Evolutionary conservation across 176 grass and related monocot species (phyloP).

Genomic region (Paspalum vaginatum): DNA sequence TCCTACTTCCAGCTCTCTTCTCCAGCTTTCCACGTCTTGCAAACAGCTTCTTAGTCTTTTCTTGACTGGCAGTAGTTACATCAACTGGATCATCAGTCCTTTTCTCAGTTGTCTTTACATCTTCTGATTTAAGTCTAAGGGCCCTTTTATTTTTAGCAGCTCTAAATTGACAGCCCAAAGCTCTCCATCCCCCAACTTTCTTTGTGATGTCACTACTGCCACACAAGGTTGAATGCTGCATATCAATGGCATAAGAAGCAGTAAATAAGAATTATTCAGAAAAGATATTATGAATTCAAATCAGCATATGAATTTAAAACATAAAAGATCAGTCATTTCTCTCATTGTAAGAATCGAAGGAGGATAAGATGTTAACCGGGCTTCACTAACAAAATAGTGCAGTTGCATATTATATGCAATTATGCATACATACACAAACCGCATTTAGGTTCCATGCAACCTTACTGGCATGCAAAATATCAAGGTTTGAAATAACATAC

Average conservation of each 20-base stretch:
- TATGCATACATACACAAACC: slow-evolving; percentile 26
- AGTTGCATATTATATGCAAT: neutral
- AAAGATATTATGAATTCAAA: neutral
- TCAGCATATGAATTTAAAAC: slow-evolving; percentile 5
- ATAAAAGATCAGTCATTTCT: neutral
- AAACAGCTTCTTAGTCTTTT: slow-evolving; percentile 36
- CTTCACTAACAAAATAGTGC: slow-evolving; percentile 2
- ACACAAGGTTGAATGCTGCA: slow-evolving; percentile 38
- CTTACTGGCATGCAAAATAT: slow-evolving; percentile 7
- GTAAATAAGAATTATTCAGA: slow-evolving; percentile 4
- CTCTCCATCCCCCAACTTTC: slow-evolving; percentile 67
- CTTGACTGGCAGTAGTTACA: slow-evolving; percentile 41
- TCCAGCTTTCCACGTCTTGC: slow-evolving; percentile 32
- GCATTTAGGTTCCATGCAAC: slow-evolving; percentile 17
- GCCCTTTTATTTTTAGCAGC: slow-evolving; percentile 55
- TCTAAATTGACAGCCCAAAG: slow-evolving; percentile 63
- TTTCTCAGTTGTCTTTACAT: slow-evolving; percentile 29
- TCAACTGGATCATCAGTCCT: slow-evolving; percentile 42
- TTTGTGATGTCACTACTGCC: slow-evolving; percentile 48
- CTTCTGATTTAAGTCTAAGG: slow-evolving; percentile 38
- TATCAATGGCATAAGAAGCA: slow-evolving; percentile 32
- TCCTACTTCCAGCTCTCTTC: slow-evolving; percentile 48
- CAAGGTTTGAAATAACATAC: neutral
- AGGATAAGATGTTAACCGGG: slow-evolving; percentile 19
- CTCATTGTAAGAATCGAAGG: neutral